phyloP scores from a whole-genome alignment of 148 eudicot genomes.

The Heliosperma pusillum region DNA sequence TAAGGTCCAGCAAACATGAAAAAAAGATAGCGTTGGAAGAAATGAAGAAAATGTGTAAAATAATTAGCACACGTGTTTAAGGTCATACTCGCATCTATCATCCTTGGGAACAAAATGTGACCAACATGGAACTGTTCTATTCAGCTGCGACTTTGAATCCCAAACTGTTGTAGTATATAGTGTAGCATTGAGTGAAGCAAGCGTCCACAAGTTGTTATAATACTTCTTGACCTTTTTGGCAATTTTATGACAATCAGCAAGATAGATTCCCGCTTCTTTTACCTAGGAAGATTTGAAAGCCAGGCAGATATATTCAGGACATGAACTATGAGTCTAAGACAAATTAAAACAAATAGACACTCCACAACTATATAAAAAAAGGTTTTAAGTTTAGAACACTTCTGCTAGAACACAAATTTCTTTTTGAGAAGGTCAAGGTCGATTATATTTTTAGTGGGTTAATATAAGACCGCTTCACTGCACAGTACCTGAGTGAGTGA shows the following conservation, averaged over 20 bases:
- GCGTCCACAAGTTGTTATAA: conserved; percentile 76
- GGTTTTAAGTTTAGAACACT: background rate
- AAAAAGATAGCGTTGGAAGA: background rate
- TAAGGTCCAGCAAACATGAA: background rate
- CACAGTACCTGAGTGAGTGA: conserved; percentile 77
- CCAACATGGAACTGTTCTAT: conserved; percentile 88
- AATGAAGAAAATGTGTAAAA: background rate
- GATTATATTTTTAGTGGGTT: background rate
- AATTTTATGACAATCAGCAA: conserved; percentile 59
- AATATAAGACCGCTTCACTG: background rate
- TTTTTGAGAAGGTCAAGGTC: background rate
- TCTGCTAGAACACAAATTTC: background rate
- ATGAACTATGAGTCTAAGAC: background rate
- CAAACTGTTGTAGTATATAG: conserved; percentile 51
- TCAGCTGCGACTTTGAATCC: conserved; percentile 74
- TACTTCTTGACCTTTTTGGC: conserved; percentile 56
- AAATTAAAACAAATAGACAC: background rate
- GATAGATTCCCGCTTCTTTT: conserved; percentile 81
- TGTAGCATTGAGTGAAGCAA: conserved; percentile 62
- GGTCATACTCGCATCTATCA: conserved; percentile 69
- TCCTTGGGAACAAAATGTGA: conserved; percentile 61
- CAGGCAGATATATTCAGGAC: background rate
- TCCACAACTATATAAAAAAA: background rate
- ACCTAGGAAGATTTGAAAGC: conserved; percentile 46
- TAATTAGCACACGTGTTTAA: conserved; percentile 7